These are phyloP conservation scores for Geotrichum carabidarum DNA, from an alignment of 1,139 yeast genomes.

Conservation along the genomic window DNA sequence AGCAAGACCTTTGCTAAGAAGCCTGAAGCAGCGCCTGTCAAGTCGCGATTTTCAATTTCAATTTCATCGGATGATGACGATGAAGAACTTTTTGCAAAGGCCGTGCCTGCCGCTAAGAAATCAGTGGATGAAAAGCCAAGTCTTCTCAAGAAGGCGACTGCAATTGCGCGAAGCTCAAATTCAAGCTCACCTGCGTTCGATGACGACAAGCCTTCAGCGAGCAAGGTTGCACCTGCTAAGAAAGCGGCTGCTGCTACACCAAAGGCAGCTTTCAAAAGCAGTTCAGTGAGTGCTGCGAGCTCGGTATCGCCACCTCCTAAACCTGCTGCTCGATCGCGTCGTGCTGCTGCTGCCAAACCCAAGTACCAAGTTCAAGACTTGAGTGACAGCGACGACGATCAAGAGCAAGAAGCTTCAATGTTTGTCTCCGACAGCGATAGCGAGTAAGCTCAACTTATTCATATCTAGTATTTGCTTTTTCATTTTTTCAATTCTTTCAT, in stretches of 20 bases:
- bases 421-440: conserved; percentile 1
- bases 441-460: background rate
- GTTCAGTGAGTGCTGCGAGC: background rate
- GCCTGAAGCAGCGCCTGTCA: conserved; percentile 7
- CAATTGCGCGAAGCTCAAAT: no score
- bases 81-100: conserved; percentile 3
- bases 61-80: conserved; percentile 18
- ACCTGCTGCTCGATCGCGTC: conserved; percentile 7
- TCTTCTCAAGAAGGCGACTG: background rate
- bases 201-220: no score
- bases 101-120: background rate
- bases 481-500: background rate
- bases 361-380: background rate
- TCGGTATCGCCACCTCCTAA: background rate
- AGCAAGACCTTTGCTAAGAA: background rate
- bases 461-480: background rate
- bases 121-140: background rate
- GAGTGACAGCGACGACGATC: conserved; percentile 8
- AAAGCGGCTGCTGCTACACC: conserved; percentile 3
- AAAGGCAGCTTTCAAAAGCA: background rate
- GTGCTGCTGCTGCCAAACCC: conserved; percentile 13
- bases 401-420: background rate
- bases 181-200: no score
- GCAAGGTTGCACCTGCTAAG: background rate
- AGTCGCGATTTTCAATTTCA: conserved; percentile 13